phyloP scores from a whole-genome alignment of 495 filamentous ascomycete species.

The Jackrogersella minutella region DNA sequence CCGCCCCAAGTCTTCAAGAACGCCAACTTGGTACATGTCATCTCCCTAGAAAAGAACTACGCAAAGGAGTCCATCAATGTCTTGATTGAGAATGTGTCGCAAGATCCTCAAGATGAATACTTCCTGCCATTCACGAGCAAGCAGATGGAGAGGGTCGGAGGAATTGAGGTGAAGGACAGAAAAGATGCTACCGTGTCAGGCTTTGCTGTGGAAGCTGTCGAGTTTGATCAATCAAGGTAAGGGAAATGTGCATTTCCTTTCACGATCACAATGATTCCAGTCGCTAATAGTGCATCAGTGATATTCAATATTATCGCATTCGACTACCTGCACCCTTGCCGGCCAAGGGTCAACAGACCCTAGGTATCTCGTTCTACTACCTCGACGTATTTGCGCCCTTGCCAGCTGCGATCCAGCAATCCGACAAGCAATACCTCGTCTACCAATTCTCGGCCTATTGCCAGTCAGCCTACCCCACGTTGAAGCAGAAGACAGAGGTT shows the following conservation, averaged over 20 bases:
- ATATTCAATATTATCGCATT: constrained; percentile 85
- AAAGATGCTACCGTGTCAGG: constrained; percentile 72
- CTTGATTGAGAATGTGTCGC: constrained; percentile 84
- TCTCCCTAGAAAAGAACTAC: constrained; percentile 92
- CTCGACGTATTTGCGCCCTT: constrained; percentile 78
- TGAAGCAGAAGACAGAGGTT: constrained; percentile 95
- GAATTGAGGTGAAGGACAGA: constrained; percentile 89
- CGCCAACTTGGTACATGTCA: constrained; percentile 84
- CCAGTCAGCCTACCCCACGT: constrained; percentile 80
- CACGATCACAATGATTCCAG: neutral
- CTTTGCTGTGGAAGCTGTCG: constrained; percentile 72
- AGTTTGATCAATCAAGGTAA: constrained; percentile 70
- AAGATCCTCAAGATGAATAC: constrained; percentile 82
- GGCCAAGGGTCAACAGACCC: constrained; percentile 77
- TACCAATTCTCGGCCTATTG: constrained; percentile 85
- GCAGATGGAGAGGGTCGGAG: constrained; percentile 77
- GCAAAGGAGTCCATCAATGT: constrained; percentile 91
- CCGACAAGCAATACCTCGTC: constrained; percentile 83
- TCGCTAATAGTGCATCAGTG: constrained; percentile 57
- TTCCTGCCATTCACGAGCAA: constrained; percentile 82
- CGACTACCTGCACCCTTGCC: constrained; percentile 76
- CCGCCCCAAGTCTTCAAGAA: constrained; percentile 92
- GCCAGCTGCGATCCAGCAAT: constrained; percentile 79
- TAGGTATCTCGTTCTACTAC: constrained; percentile 84
- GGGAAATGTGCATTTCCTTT: neutral